phyloP scores from a whole-genome alignment of 2,329 filamentous ascomycete species.

The Colletotrichum phormii region DNA sequence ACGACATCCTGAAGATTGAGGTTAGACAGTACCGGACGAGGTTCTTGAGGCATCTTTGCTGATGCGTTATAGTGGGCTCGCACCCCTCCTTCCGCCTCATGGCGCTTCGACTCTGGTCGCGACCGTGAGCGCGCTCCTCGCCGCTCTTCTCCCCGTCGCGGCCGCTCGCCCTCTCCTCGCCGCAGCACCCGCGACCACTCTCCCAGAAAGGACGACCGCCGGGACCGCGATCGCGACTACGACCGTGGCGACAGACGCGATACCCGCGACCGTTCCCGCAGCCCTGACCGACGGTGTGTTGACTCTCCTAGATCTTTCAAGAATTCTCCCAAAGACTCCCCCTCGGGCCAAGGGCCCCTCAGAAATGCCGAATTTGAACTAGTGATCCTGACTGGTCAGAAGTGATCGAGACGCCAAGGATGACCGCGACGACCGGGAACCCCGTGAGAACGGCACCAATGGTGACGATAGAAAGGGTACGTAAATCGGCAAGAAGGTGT shows the following conservation, averaged over 20 bases:
- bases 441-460: conserved; percentile 82
- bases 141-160: conserved; percentile 70
- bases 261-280: conserved; percentile 80
- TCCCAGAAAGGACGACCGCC: conserved; percentile 88
- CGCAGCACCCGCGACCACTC: conserved; percentile 84
- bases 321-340: neutral
- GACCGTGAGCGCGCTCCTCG: conserved; percentile 75
- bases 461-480: conserved; percentile 92
- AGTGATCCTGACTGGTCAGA: conserved; percentile 45
- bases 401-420: conserved; percentile 70
- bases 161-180: conserved; percentile 83
- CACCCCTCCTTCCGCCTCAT: conserved; percentile 96
- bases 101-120: conserved; percentile 95
- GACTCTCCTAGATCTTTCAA: neutral
- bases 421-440: conserved; percentile 78
- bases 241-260: conserved; percentile 81
- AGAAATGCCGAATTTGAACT: neutral
- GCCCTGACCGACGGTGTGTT: conserved; percentile 70
- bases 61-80: conserved; percentile 82
- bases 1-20: conserved; percentile 98
- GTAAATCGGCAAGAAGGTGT: conserved; percentile 37
- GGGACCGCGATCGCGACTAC: conserved; percentile 82
- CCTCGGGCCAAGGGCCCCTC: neutral
- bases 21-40: conserved; percentile 59
- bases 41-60: conserved; percentile 18